These are phyloP conservation scores for Hymenoscyphus linearis DNA, from an alignment of 2,329 filamentous ascomycete species.

Conservation along the genomic window DNA sequence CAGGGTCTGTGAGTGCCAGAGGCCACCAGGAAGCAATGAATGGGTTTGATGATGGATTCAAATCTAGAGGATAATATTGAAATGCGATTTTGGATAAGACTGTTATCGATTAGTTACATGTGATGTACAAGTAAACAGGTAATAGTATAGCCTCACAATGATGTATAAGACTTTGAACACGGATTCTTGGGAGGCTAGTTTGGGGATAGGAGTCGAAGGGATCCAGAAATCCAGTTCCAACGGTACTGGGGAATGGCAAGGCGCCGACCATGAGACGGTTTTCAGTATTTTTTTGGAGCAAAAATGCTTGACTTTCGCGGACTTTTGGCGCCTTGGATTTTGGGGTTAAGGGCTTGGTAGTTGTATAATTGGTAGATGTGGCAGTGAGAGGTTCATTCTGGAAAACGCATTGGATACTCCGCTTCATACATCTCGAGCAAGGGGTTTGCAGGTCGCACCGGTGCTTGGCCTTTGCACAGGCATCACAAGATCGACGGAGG, in stretches of 20 bases:
- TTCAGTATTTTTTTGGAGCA: neutral
- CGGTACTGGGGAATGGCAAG: neutral
- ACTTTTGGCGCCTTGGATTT: neutral
- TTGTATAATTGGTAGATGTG: neutral
- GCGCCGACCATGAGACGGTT: neutral
- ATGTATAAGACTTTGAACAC: slow-evolving; percentile 51
- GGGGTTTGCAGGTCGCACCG: slow-evolving; percentile 51
- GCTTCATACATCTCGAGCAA: slow-evolving; percentile 50
- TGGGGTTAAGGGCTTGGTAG: neutral
- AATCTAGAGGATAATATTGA: slow-evolving; percentile 54
- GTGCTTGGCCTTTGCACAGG: slow-evolving; percentile 51
- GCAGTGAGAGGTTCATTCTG: slow-evolving; percentile 46
- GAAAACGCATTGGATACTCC: slow-evolving; percentile 44
- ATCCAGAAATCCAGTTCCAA: slow-evolving; percentile 39
- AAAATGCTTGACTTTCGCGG: neutral
- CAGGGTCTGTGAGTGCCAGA: slow-evolving; percentile 48
- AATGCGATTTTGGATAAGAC: slow-evolving; percentile 54
- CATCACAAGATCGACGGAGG: slow-evolving; percentile 51
- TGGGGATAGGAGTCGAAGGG: slow-evolving; percentile 53
- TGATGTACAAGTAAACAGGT: neutral
- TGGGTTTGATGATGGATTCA: slow-evolving; percentile 47
- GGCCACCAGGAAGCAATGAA: slow-evolving; percentile 58
- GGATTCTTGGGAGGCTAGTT: slow-evolving; percentile 45
- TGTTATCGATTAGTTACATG: slow-evolving; percentile 28
- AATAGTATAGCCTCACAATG: slow-evolving; percentile 39